Evolutionary conservation across 106 monocot genomes (phyloP), one percentile per base, ranked within the genome.

Genomic region (Phalaenopsis aphrodite): DNA sequence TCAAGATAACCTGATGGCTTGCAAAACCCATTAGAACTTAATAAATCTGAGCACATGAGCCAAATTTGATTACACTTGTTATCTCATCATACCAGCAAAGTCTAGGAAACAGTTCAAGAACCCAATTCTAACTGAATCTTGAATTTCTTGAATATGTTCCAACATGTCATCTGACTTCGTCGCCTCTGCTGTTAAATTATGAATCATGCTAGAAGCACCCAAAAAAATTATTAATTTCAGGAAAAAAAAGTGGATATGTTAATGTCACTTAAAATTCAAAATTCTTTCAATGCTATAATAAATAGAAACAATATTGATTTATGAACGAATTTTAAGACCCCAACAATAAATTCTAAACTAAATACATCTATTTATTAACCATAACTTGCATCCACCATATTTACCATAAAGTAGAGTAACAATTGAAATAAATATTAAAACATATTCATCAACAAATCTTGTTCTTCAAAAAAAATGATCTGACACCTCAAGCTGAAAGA

Each of bases 61-160:
- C 2, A 55, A 48, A 42, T 42, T 81, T 24, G n/a, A 58, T 45
- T 5, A 19, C 23, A 71, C 18, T n/a, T 18, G 23, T 39, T 41
- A 46, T 37, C 24, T 77, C 12, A 48, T 39, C 65, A 48, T 89
- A 99, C 98, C 98, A 45, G 92, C 92, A 89, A 99, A 94, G 85
- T 94, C 94, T 57, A 94, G 71, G 77, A 99, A 99, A 64, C 87
- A 89, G 76, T 91, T 94, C 41, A 99, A 85, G 83, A 99, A 99
- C 82, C 89, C 94, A 91, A 94, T 82, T 84, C 92, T 85, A 55
- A 94, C 90, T 47, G 98, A 92, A 78, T 94, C 92, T 56, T 91
- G 92, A 77, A 92, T 94, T 82, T 94, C 98, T 42, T 91, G 92
- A 78, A 94, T 75, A 68, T 89, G 89, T 17, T 86, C 82, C 42